Base-by-base conservation (phyloP, 2,329 filamentous ascomycete species). In the Ceratocystis destructans region DNA sequence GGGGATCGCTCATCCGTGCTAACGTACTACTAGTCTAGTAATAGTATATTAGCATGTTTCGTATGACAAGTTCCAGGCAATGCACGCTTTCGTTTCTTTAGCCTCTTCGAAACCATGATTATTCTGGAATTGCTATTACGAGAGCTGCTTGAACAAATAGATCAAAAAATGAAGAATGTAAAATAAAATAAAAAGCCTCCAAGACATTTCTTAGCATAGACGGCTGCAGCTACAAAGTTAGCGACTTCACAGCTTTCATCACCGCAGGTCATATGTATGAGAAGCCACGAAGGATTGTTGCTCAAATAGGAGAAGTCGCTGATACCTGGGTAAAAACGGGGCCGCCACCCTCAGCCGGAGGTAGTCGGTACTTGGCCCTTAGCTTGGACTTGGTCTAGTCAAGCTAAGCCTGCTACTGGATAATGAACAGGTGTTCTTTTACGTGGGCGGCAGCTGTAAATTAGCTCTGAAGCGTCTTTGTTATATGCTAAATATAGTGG, bases 391-490 rank as follows among this genome's bases (percentile, higher is more conserved):
- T 62, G 33, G 41, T 25, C 28, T 48, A 22, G 20, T 10, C 37
- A 20, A 15, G 22, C 61, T 6, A 48, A 22, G 61, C 44, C 44
- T 10, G 48, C 45, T 48, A n/a, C 61, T n/a, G 5, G 5, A 59
- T 59, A 62, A 31, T 46, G 61, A 41, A 62, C 61, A 62, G 61
- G 61, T 62, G 61, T 62, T 62, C 61, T 62, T 62, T 62, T 46
- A 33, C 6, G 28, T 12, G 10, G 61, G 61, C 41, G 7, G 59
- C 5, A 28, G 33, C 59, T 41, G 59, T 22, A 20, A 37, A 17
- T 10, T 15, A 28, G 55, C 55, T 25, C 33, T 15, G 8, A 10
- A 59, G 55, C 5, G 55, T 8, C 28, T n/a, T n/a, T 17, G 55
- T 31, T n/a, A 20, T 31, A 37, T 6, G 28, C 55, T 12, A 8